A percentile compares a stretch with the other conserved stretches of the same genome.
Conservation (phyloP, 805 yeast genomes). For the Kluyveromyces wickerhamii region DNA sequence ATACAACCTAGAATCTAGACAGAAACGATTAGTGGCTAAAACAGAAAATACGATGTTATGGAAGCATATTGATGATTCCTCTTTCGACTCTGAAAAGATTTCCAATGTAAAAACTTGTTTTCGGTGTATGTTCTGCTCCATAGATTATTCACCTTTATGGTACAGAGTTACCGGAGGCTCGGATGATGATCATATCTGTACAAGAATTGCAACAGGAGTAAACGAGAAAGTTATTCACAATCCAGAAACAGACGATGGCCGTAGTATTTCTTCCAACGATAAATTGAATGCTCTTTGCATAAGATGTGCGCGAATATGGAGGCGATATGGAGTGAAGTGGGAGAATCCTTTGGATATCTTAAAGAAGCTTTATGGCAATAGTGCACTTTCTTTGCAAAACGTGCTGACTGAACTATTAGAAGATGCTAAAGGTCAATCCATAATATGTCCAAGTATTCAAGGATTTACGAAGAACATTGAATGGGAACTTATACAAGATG, state of each 20-base stretch:
- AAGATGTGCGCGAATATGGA: constrained; percentile 87
- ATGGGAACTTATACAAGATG: constrained; percentile 56
- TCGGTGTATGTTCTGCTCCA: constrained; percentile 65
- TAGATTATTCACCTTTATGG: constrained; percentile 30
- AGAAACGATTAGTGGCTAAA: constrained; percentile 7
- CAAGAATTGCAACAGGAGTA: constrained; percentile 18
- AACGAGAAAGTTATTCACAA: constrained; percentile 11
- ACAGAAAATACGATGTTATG: constrained; percentile 18
- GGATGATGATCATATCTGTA: constrained; percentile 19
- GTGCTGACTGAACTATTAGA: constrained; percentile 15
- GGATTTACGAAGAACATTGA: constrained; percentile 46
- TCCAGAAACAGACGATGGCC: constrained; percentile 10
- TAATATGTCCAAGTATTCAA: constrained; percentile 12
- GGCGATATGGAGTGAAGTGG: constrained; percentile 85
- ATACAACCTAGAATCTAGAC: not conserved
- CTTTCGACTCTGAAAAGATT: constrained; percentile 53
- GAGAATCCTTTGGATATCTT: constrained; percentile 64
- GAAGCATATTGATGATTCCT: constrained; percentile 40
- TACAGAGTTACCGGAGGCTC: constrained; percentile 29
- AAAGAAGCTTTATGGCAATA: constrained; percentile 33
- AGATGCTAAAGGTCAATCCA: constrained; percentile 12
- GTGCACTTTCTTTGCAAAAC: constrained; percentile 9
- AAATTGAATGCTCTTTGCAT: constrained; percentile 59
- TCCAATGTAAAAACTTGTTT: constrained; percentile 34
- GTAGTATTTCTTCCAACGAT: constrained; percentile 25